These are phyloP conservation scores for Syzygium syzygioides DNA, from an alignment of 441 rosid genomes.

Conservation along the genomic window DNA sequence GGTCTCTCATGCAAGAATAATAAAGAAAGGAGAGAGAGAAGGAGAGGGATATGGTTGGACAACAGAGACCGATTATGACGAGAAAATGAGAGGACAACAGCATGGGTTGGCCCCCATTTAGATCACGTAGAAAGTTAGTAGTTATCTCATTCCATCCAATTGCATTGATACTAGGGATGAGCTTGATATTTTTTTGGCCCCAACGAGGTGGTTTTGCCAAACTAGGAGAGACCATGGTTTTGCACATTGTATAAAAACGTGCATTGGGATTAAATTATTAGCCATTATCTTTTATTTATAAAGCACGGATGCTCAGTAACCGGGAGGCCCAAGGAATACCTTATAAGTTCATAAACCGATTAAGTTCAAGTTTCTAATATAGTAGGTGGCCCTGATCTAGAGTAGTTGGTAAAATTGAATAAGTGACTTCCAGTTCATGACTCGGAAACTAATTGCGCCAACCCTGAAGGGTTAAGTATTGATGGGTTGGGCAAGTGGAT, in stretches of 20 bases:
- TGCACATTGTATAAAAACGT: neutral
- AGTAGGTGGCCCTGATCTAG: neutral
- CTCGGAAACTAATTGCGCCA: neutral
- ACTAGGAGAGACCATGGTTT: neutral
- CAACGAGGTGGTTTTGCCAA: neutral
- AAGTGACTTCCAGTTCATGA: neutral
- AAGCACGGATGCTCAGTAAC: neutral
- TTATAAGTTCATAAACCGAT: neutral
- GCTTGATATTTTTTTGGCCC: neutral
- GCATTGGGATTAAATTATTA: neutral
- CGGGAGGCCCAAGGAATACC: neutral
- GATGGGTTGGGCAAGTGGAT: neutral
- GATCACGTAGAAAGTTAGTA: neutral
- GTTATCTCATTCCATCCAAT: neutral
- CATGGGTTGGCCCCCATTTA: neutral
- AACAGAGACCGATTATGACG: neutral
- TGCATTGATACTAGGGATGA: neutral
- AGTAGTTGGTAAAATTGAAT: neutral
- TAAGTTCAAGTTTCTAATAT: neutral
- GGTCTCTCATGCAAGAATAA: neutral
- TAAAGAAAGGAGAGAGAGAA: neutral
- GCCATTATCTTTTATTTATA: neutral
- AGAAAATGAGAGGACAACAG: neutral
- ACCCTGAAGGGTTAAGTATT: neutral
- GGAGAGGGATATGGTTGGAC: neutral